Base-by-base conservation (phyloP, 2,329 filamentous ascomycete genomes). In the Dactylonectria estremocensis region DNA sequence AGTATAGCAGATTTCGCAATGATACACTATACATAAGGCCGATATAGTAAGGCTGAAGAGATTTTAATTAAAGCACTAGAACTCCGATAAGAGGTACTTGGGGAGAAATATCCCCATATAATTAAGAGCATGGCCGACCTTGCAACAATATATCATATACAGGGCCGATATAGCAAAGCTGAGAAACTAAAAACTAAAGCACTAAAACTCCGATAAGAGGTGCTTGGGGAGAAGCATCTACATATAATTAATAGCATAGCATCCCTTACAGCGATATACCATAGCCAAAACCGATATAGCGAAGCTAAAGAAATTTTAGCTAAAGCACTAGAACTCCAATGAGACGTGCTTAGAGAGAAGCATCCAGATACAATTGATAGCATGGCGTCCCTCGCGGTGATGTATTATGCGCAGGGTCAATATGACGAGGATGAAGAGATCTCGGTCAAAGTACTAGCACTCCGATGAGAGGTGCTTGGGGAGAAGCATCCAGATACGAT, bases 71-170 rank as follows among this genome's bases (percentile, higher is more conserved):
- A 20, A 11, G 50, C 16, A 3, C 1, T 37, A 11, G 6, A 9
- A 11, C 5, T 61, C 4, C 18, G 31, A 7, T 11, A 37, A 24
- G 24, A 61, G 20, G 6, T 20, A 13, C 40, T 68, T 43, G 67
- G 67, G 6, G 53, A 68, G 4, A 62, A 60, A n/a, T 55, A 75
- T 24, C 66, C 46, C 1, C 6, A 61, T 22, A 71, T 64, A 6
- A 57, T 72, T 1, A 6, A 0, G 0, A 64, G 54, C 28, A 68
- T 74, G 31, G 28, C 14, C 7, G 2, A 37, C n/a, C 35, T 72
- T 18, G 64, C 64, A 24, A 0, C 2, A 3, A 71, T 40, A 37
- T 56, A 62, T 11, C 1, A 31, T 20, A 1, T 2, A 10, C 49
- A 62, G 33, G 24, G 59, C 13, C 18, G 28, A 18, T 50, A 18